These are phyloP conservation scores for Erythrophleum ivorense DNA, from an alignment of 331 rosid species.

Conservation along the genomic window DNA sequence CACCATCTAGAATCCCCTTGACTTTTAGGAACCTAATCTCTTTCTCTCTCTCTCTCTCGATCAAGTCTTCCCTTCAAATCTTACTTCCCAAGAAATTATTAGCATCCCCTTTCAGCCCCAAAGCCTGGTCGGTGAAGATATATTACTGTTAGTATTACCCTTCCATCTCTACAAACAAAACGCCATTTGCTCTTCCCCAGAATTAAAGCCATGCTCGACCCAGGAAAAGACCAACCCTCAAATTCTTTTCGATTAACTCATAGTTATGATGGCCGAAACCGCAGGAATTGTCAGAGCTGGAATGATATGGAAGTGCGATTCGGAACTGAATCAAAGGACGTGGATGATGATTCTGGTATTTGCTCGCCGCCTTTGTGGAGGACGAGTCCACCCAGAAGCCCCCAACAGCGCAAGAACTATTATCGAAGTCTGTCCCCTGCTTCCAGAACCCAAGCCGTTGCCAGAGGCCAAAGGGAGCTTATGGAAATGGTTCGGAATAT, in stretches of 20 bases:
- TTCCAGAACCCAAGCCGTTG: slow-evolving; percentile 69
- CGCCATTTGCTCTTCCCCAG: background rate
- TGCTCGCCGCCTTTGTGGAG: slow-evolving; percentile 68
- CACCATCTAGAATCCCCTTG: slow-evolving; percentile 72
- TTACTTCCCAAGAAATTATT: slow-evolving; percentile 45
- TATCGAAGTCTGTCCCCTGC: slow-evolving; percentile 65
- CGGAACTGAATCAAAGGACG: slow-evolving; percentile 2
- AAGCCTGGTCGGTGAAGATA: slow-evolving; percentile 42
- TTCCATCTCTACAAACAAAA: background rate
- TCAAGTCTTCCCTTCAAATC: slow-evolving; percentile 31
- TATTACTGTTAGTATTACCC: background rate
- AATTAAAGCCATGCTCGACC: slow-evolving; percentile 55
- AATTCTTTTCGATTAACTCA: slow-evolving; percentile 13
- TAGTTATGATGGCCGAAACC: slow-evolving; percentile 15
- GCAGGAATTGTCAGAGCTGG: slow-evolving; percentile 32
- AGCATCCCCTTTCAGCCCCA: background rate
- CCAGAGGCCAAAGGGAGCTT: slow-evolving; percentile 75
- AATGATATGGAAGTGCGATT: slow-evolving; percentile 35
- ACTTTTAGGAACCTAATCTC: slow-evolving; percentile 46
- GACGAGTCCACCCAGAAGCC: slow-evolving; percentile 52
- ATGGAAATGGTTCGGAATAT: slow-evolving; percentile 83
- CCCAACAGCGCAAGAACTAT: slow-evolving; percentile 37
- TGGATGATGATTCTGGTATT: slow-evolving; percentile 50
- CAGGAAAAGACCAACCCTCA: slow-evolving; percentile 37
- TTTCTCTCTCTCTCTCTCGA: no score